Evolutionary conservation across 306 rosid genomes (phyloP).

Genomic region (Erythrophleum fordii): DNA sequence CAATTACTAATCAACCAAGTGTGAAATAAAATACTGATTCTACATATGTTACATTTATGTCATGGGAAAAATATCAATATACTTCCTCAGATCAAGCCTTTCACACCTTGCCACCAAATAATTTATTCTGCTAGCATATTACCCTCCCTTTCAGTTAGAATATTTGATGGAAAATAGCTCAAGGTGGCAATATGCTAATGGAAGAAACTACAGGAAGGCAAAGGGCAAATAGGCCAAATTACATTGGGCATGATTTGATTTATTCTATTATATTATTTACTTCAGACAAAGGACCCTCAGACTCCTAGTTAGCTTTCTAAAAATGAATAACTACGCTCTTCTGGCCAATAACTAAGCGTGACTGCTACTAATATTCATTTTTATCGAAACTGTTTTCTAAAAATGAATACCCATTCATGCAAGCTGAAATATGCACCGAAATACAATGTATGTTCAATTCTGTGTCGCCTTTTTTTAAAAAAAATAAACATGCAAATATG

Average conservation of each 20-base stretch:
- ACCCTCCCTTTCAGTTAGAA: not conserved
- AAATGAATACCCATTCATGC: too few relatives aligned
- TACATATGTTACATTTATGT: not conserved
- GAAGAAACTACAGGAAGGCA: not conserved
- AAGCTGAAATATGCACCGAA: too few relatives aligned
- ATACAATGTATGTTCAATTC: too few relatives aligned
- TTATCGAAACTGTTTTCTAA: too few relatives aligned
- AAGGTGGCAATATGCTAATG: not conserved
- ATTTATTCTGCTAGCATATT: slow-evolving; percentile 2
- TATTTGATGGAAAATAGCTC: slow-evolving; percentile 17
- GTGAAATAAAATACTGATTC: not conserved
- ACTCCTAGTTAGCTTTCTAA: slow-evolving; percentile 23
- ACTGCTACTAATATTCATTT: too few relatives aligned
- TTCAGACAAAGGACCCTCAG: not conserved
- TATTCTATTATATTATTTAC: not conserved
- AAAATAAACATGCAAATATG: too few relatives aligned
- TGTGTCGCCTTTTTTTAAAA: too few relatives aligned
- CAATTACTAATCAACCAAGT: slow-evolving; percentile 12
- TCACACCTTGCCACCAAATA: not conserved
- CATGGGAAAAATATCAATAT: not conserved
- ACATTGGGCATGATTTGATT: not conserved
- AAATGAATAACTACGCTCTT: not conserved
- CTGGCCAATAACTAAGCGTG: not conserved
- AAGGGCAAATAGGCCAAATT: not conserved
- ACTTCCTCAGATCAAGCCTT: not conserved